Evolutionary conservation across 179 eudicot genomes (phyloP).

Genomic region (Sideroxylon spinosum): DNA sequence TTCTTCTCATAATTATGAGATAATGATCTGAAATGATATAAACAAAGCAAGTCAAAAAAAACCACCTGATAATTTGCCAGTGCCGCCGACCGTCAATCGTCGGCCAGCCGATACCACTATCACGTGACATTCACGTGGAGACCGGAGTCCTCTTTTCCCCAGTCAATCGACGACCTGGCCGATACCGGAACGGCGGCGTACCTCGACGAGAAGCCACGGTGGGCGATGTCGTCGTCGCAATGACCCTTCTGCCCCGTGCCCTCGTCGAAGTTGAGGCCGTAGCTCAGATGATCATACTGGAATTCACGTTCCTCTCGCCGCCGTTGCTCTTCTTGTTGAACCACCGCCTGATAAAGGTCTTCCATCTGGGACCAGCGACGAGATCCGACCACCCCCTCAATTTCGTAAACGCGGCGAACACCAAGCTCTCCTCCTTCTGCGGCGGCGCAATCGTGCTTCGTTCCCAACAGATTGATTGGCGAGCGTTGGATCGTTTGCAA

Average conservation of each 20-base stretch:
- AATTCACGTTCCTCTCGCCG: slow-evolving; percentile 23
- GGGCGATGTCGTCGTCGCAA: slow-evolving; percentile 21
- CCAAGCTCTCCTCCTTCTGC: slow-evolving; percentile 17
- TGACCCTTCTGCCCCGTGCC: slow-evolving; percentile 19
- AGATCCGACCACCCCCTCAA: slow-evolving; percentile 54
- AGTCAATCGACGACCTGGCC: slow-evolving; percentile 29
- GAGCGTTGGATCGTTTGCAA: not conserved
- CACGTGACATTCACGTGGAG: slow-evolving; percentile 14
- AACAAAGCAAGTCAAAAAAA: not conserved
- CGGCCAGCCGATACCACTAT: not conserved
- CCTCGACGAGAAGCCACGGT: slow-evolving; percentile 37
- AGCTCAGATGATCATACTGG: slow-evolving; percentile 44
- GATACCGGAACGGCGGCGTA: slow-evolving; percentile 33
- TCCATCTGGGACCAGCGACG: slow-evolving; percentile 53
- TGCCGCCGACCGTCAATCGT: not conserved
- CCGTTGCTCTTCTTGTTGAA: slow-evolving; percentile 26
- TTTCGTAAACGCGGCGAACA: slow-evolving; percentile 27
- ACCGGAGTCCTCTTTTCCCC: slow-evolving; percentile 25
- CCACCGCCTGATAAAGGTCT: slow-evolving; percentile 49
- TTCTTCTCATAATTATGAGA: too few species aligned
- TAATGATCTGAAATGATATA: too few species aligned
- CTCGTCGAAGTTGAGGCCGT: slow-evolving; percentile 49
- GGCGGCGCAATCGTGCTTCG: slow-evolving; percentile 18
- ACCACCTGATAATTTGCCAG: not conserved
- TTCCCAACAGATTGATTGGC: slow-evolving; percentile 28